A percentile compares a stretch with the other conserved stretches of the same genome.
These are phyloP conservation scores for Ophiostoma perfectum DNA, from an alignment of 2,329 filamentous ascomycete genomes.

Conservation along the genomic window DNA sequence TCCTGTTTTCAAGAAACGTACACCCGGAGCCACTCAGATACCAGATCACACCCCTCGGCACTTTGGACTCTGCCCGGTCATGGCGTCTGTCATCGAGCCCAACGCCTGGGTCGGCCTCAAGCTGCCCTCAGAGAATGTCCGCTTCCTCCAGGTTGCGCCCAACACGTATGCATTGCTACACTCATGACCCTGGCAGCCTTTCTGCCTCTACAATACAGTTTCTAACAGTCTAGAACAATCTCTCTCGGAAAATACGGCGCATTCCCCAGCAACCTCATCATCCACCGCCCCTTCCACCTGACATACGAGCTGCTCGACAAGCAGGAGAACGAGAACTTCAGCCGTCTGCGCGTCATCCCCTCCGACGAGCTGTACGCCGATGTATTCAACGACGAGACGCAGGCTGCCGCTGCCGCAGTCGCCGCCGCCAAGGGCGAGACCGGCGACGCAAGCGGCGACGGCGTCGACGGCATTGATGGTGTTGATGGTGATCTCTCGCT, in stretches of 20 bases:
- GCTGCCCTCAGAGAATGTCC: constrained; percentile 54
- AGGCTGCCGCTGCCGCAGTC: constrained; percentile 32
- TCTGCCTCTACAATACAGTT: no score
- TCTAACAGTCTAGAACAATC: constrained; percentile 56
- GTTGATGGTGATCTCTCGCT: not conserved
- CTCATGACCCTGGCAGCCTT: no score
- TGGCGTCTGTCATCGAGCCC: constrained; percentile 43
- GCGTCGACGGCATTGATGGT: not conserved
- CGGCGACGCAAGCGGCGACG: not conserved
- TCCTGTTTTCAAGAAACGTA: not conserved
- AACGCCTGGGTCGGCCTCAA: constrained; percentile 56
- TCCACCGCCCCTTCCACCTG: constrained; percentile 85
- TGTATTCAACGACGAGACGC: constrained; percentile 48
- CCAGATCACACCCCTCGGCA: not conserved
- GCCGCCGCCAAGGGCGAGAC: constrained; percentile 22
- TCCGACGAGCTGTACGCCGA: constrained; percentile 80
- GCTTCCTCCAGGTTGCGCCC: constrained; percentile 53
- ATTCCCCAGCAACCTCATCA: constrained; percentile 81
- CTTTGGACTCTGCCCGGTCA: constrained; percentile 13
- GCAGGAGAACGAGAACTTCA: constrained; percentile 57
- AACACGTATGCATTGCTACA: constrained; percentile 47
- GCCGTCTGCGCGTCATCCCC: constrained; percentile 70
- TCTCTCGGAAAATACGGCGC: constrained; percentile 88
- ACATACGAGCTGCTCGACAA: constrained; percentile 85
- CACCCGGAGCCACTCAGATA: not conserved